These are phyloP conservation scores for Agaricus bisporus DNA, from an alignment of 768 basidiomycete species.

Conservation along the genomic window DNA sequence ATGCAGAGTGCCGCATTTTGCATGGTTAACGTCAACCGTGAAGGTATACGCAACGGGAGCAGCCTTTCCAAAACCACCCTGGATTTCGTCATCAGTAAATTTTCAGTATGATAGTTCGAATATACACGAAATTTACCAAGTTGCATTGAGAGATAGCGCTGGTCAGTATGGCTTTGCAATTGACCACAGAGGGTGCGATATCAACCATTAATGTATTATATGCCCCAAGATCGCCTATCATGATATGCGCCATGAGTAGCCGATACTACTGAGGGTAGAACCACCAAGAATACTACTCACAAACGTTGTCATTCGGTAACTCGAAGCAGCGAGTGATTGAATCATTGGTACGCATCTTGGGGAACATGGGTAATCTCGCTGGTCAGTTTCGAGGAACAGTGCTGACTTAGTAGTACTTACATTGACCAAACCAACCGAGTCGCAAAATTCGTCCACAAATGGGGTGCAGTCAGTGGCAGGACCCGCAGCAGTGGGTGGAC, in stretches of 20 bases:
- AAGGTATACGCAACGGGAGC: background rate
- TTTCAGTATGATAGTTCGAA: background rate
- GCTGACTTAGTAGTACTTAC: too few species aligned
- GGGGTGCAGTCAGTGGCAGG: background rate
- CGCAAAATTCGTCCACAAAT: background rate
- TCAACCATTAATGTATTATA: background rate
- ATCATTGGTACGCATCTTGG: background rate
- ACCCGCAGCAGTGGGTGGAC: background rate
- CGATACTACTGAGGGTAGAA: background rate
- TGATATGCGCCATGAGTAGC: background rate
- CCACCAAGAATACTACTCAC: background rate
- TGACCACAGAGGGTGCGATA: background rate
- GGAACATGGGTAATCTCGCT: background rate
- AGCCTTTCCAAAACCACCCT: background rate
- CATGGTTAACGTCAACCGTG: background rate
- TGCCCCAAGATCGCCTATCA: background rate
- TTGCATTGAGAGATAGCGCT: background rate
- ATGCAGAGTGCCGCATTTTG: background rate
- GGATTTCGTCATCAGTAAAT: background rate
- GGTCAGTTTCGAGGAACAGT: background rate
- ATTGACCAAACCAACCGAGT: background rate
- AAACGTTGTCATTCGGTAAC: background rate
- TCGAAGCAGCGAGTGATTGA: background rate
- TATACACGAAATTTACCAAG: background rate
- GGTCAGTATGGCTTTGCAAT: background rate